Evolutionary conservation across 75 land plant species (phyloP).

Genomic region (Picea glauca): DNA sequence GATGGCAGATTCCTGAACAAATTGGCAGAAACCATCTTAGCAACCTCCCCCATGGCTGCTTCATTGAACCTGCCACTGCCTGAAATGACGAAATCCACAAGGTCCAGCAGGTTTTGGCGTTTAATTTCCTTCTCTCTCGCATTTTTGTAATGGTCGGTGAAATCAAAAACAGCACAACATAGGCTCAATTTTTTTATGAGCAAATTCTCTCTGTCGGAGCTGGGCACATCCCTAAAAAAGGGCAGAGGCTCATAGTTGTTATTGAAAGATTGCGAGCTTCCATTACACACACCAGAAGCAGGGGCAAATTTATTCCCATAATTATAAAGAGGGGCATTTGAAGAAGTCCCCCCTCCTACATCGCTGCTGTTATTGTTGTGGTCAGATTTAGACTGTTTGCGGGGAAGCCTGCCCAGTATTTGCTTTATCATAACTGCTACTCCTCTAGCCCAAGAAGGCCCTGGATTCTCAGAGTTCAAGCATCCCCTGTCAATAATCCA

Average conservation of each 20-base stretch:
- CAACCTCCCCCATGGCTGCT: slow-evolving; percentile 31
- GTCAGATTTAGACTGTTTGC: slow-evolving; percentile 40
- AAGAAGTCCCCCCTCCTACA: neutral
- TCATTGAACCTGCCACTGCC: slow-evolving; percentile 27
- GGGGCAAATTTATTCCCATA: slow-evolving; percentile 13
- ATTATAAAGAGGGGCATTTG: neutral
- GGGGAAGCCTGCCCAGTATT: slow-evolving; percentile 46
- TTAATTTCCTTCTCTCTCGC: slow-evolving; percentile 48
- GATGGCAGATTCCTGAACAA: slow-evolving; percentile 48
- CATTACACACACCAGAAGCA: slow-evolving; percentile 35
- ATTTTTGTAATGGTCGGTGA: slow-evolving; percentile 37
- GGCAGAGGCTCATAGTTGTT: slow-evolving; percentile 36
- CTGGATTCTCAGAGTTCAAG: neutral
- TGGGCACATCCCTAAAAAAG: slow-evolving; percentile 42
- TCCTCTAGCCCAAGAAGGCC: slow-evolving; percentile 13
- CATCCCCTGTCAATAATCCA: neutral
- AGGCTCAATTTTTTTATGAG: slow-evolving; percentile 49
- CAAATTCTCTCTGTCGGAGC: slow-evolving; percentile 36
- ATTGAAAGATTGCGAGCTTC: slow-evolving; percentile 6
- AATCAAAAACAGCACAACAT: slow-evolving; percentile 52
- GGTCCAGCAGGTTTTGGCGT: slow-evolving; percentile 43
- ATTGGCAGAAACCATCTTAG: slow-evolving; percentile 47
- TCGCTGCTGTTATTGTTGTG: slow-evolving; percentile 27
- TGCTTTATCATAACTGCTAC: slow-evolving; percentile 45
- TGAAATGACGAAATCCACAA: slow-evolving; percentile 34